A percentile compares a stretch with the other conserved stretches of the same genome.
These are phyloP conservation scores for Pseudonitzschia multistriata DNA, from an alignment of 108 stramenopile genomes.

Conservation along the genomic window DNA sequence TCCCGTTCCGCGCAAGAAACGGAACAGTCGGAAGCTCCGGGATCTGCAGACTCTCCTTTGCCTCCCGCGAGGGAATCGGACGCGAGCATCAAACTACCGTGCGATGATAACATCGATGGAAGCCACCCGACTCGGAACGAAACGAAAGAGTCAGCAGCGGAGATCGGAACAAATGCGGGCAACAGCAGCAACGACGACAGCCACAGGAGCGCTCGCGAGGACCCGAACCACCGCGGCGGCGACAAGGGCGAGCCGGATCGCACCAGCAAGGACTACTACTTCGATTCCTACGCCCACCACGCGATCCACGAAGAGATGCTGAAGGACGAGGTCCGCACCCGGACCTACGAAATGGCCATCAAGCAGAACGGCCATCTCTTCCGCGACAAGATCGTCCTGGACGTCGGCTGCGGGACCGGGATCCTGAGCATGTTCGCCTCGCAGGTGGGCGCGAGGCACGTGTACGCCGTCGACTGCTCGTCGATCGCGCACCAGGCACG, in stretches of 20 bases:
- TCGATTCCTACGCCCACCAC: constrained; percentile 93
- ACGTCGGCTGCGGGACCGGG: constrained; percentile 95
- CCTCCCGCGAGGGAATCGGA: no score
- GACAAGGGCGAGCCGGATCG: constrained; percentile 31
- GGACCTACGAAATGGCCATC: constrained; percentile 87
- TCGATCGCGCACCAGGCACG: constrained; percentile 82
- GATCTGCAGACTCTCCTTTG: not conserved
- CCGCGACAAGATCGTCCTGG: constrained; percentile 86
- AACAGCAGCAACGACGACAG: not conserved
- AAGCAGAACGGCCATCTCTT: constrained; percentile 79
- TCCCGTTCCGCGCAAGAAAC: not conserved
- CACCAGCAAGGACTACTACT: constrained; percentile 90
- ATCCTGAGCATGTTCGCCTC: constrained; percentile 91
- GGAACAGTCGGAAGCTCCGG: no score
- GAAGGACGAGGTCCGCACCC: constrained; percentile 90
- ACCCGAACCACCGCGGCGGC: not conserved
- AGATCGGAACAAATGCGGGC: not conserved
- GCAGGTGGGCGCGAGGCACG: constrained; percentile 91
- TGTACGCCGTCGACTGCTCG: constrained; percentile 92
- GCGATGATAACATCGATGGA: not conserved
- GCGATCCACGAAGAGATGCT: constrained; percentile 98
- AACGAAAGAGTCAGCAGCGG: not conserved
- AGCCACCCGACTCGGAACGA: not conserved
- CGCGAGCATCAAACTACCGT: no score
- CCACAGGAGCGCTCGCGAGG: not conserved